These are phyloP conservation scores for Paradendryphiella salina DNA, from an alignment of 2,329 filamentous ascomycete genomes.

Conservation along the genomic window DNA sequence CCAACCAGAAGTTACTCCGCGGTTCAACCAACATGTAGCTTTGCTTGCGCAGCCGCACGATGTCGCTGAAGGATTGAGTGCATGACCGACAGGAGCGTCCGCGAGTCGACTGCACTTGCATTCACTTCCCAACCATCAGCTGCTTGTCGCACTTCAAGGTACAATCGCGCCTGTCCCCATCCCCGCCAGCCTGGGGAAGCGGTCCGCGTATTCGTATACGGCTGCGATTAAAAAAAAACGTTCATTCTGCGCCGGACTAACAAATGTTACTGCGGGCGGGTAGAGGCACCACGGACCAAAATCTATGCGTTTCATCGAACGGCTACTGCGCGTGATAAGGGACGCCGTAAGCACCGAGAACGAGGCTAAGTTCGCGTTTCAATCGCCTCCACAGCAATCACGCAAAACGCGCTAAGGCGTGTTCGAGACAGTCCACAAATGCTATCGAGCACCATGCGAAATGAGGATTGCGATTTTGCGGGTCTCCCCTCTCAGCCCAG, in stretches of 20 bases:
- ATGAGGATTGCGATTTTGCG: slow-evolving; percentile 8
- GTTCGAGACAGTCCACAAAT: neutral
- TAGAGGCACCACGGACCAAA: neutral
- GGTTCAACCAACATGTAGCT: neutral
- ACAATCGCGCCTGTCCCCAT: neutral
- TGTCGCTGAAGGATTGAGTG: neutral
- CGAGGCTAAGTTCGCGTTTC: neutral
- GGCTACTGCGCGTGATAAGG: slow-evolving; percentile 1
- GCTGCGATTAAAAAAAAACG: neutral
- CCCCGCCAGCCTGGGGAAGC: neutral
- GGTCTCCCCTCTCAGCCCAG: neutral
- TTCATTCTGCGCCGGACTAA: neutral
- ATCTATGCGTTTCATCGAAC: neutral
- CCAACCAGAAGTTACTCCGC: too few species aligned
- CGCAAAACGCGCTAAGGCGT: neutral
- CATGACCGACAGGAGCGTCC: too few species aligned
- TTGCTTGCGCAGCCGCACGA: neutral
- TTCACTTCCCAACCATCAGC: too few species aligned
- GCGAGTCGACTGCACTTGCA: too few species aligned
- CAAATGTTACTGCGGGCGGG: neutral
- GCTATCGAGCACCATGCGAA: slow-evolving; percentile 12
- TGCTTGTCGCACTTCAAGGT: neutral
- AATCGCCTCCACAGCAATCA: slow-evolving; percentile 4
- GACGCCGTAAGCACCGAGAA: slow-evolving; percentile 1
- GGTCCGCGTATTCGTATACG: slow-evolving; percentile 7